These are phyloP conservation scores for Phytophthora litchii DNA, from an alignment of 352 stramenopile species.

Conservation along the genomic window DNA sequence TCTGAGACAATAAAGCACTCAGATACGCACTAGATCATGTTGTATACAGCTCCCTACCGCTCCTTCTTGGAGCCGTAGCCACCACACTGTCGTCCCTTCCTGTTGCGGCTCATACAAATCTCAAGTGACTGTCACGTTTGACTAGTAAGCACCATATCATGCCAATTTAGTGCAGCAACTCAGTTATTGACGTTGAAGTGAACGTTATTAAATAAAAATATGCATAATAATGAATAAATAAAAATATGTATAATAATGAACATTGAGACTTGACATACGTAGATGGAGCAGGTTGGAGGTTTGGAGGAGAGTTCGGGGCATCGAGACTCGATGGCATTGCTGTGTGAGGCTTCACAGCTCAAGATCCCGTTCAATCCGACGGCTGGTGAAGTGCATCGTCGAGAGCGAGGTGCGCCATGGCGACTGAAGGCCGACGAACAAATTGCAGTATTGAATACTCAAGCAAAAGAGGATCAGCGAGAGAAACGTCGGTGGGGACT, in stretches of 20 bases:
- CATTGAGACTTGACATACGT: no score
- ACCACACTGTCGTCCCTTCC: slow-evolving; percentile 74
- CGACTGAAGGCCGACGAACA: slow-evolving; percentile 47
- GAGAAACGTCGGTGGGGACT: slow-evolving; percentile 77
- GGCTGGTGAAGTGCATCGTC: slow-evolving; percentile 67
- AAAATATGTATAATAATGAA: no score
- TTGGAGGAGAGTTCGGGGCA: slow-evolving; percentile 4
- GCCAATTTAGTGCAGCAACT: slow-evolving; percentile 15
- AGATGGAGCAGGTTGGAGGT: slow-evolving; percentile 4
- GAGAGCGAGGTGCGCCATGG: slow-evolving; percentile 60
- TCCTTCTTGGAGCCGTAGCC: slow-evolving; percentile 79
- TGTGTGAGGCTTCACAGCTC: slow-evolving; percentile 10
- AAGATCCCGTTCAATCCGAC: slow-evolving; percentile 69
- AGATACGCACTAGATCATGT: not conserved
- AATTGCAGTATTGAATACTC: slow-evolving; percentile 46
- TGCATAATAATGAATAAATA: no score
- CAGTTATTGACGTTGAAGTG: slow-evolving; percentile 7
- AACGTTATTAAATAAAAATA: no score
- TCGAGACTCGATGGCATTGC: slow-evolving; percentile 30
- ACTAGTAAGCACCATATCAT: slow-evolving; percentile 3
- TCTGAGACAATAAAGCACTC: slow-evolving; percentile 28
- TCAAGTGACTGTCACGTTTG: slow-evolving; percentile 10
- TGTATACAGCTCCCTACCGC: slow-evolving; percentile 28
- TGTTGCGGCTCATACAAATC: slow-evolving; percentile 63
- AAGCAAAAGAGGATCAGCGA: slow-evolving; percentile 58